Base-by-base conservation (phyloP, 2,329 filamentous ascomycete species). In the Penicillium thymicola region DNA sequence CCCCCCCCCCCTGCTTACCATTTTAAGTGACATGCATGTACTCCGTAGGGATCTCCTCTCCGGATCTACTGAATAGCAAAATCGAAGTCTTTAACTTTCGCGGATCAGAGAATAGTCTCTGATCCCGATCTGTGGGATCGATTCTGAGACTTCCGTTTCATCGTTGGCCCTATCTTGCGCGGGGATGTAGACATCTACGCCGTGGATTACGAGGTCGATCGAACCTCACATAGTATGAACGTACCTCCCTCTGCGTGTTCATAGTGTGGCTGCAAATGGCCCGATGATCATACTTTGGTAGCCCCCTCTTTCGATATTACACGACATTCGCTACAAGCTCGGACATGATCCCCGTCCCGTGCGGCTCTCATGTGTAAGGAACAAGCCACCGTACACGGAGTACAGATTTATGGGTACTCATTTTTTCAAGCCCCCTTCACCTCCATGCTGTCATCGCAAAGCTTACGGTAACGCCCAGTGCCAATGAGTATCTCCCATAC, bases 21-120 rank as follows among this genome's bases (percentile, higher is more conserved):
- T 50, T 63, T 62, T 18, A 38, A 59, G 62, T 62, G 52, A 57
- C 49, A 27, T 60, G 59, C 64, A 63, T 51, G 10, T n/a, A n/a
- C n/a, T n/a, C n/a, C n/a, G n/a, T 42, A 23, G 38, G 38, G 49
- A 28, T 44, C 58, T 54, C 21, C 41, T 50, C 49, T 60, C 52
- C 54, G 36, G 55, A 57, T 54, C 51, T 54, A 40, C 55, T 49
- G 57, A 59, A 45, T 50, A 54, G 41, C 42, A 51, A 34, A 34
- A 54, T 47, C 40, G 28, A 28, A 21, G 21, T 23, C 23, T 59
- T 54, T 38, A 9, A 42, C 55, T 58, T 61, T 64, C 44, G 3
- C 4, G 50, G 38, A 58, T 61, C 56, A 60, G 40, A 55, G 43
- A 61, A 59, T 53, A 58, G 16, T 47, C 4, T 50, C 5, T 11